Evolutionary conservation across 805 yeast genomes (phyloP), one percentile per base, ranked within the genome.

Genomic region (Candida taoyuanica): DNA sequence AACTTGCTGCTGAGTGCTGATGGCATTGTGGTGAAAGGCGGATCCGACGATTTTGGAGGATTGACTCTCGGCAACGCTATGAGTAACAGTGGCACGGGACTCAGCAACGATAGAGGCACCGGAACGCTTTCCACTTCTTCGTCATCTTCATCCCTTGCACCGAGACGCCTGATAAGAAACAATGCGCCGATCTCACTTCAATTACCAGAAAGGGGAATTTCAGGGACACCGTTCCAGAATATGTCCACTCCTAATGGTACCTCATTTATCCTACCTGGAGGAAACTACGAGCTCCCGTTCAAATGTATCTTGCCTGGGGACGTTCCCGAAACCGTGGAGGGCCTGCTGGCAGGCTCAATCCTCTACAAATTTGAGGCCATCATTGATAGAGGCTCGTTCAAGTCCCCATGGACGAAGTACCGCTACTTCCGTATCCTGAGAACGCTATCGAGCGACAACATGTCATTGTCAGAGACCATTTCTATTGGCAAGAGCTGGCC

Each of bases 401-500:
- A 71, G 71, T 36, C 63, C 74, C 56, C 58, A 60, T 20, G 71
- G 79, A 43, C 50, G 15, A 55, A 49, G 28, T 39, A 78, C 70
- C 56, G 78, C 57, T 85, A 82, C 50, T 56, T 91, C 12, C 74
- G 96, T 29, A 81, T 89, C 3, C 72, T 91, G 19, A 70, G 97
- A 49, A 89, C 97, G 0, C 64, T 89, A 40, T 77, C 94, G 5
- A 70, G 85, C 2, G 96, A 89, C 59, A 74, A 88, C 14, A 70
- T 85, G 23, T 53, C 65, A 5, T 66, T 84, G 16, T 73, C 88
- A 0, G 96, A 89, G 57, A 86, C 96, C 1, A 81, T 88, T 46
- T 85, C 91, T 0, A 89, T 89, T 26, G 95, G 87, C 40, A 88
- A 87, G 55, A 83, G 88, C 4, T 86, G 96, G 94, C 91, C 95